Base-by-base conservation (phyloP, 495 filamentous ascomycete genomes). In the Copromyces sp. region DNA sequence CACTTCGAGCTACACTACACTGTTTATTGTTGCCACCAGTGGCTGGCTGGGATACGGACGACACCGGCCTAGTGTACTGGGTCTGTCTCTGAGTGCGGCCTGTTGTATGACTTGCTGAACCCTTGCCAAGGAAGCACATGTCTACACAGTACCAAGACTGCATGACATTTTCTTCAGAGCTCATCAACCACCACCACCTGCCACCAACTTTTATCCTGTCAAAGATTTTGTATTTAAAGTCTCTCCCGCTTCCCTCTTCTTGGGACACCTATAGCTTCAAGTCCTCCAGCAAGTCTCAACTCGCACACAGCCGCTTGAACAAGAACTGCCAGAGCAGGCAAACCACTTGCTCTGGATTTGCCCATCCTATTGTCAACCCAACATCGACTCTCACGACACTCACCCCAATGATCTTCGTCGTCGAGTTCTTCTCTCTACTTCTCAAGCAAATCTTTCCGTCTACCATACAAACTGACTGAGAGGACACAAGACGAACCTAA, bases 361-460 rank as follows among this genome's bases (percentile, higher is more conserved):
- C 45, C 2, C 24, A 61, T 61, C 53, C 53, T 61, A 6, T 20
- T 8, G 6, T 61, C 53, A 61, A 61, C n/a, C 20, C 29, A 61
- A 14, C 53, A 16, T 61, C 12, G 12, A 61, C 53, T 61, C 53
- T 35, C 14, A 61, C 53, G 2, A 61, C 29, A 24, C 24, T 12
- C 65, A 47, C 59, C 61, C 61, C 71, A 72, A 84, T 83, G 82
- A 75, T 73, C 59, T 84, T 83, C 75, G 78, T 79, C 24, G 75
- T 79, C 72, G 78, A 83, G 65, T 84, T 84, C 74, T 84, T 83
- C 72, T 82, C 77, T 61, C 81, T 84, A 68, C 76, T 84, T 44
- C 81, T 83, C 59, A 83, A 83, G 72, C 80, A 81, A 45, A 81
- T 82, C 11, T 70, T 69, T 38, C 38, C 44, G 5, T 42, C 59